Evolutionary conservation across 1,284 basidiomycete species (phyloP), one percentile per base, ranked within the genome.

Genomic region (Papiliotrema terrestris): DNA sequence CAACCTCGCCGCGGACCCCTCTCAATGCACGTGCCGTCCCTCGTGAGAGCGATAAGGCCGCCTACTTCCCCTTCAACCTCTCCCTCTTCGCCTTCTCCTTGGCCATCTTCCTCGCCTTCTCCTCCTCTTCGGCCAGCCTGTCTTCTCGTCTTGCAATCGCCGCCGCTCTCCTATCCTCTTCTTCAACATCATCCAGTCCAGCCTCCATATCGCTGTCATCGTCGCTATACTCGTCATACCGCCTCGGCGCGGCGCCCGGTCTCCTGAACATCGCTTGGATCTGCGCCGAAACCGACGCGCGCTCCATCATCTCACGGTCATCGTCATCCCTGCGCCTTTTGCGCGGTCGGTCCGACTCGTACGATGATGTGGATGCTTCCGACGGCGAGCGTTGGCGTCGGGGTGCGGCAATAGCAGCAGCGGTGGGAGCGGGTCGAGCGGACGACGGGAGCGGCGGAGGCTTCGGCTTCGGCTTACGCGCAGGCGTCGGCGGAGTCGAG

Each of bases 171-270:
- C 56, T 59, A 59, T 74, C 71, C 58, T 74, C 70, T 44, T 50
- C 55, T 52, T 72, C 72, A 14, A 73, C 66, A 61, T 72, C 74
- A 39, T 55, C 63, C 47, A 74, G 51, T 2, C 71, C 71, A 19
- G 73, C 73, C 56, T 75, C 73, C 71, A 73, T 75, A 62, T 75
- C 74, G 35, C 62, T 64, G 22, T 59, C 62, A 49, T 59, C 61
- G 14, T 57, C 60, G 20, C 63, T 58, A 15, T 62, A 55, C 37
- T 67, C 66, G 26, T 52, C 45, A 51, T 67, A 63, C 15, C 37
- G 45, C 37, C 55, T 19, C 8, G 56, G 45, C 44, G 46, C 44
- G 8, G 49, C 38, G 41, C 66, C 67, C 29, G 64, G 62, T 43
- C 66, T 37, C 19, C 64, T 45, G 50, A 72, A 70, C 17, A 72